Evolutionary conservation across 352 stramenopile genomes (phyloP), one percentile per base, ranked within the genome.

Genomic region (Pythium coloratum): DNA sequence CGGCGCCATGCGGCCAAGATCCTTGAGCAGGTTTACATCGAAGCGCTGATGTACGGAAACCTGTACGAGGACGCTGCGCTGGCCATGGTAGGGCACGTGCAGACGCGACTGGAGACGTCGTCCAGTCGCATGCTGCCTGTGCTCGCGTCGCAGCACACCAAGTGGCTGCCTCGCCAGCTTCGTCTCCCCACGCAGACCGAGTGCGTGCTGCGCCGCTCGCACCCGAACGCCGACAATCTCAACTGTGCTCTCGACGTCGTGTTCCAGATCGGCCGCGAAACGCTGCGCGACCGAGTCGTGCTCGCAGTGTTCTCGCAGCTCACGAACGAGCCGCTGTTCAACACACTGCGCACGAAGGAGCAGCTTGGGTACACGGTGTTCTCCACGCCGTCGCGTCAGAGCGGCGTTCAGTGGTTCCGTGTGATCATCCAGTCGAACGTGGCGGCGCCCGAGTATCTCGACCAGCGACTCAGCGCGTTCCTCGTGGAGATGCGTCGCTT

Each of bases 341-440:
- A 88, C 57, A 73, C 83, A 46, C 64, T 91, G 26, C 77, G 83
- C 10, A 91, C 83, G 18, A 75, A 85, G 38, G 83, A 91, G 54
- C 83, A 91, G 58, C 76, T 91, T 26, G 83, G 83, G 5, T 91
- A 91, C 72, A 81, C 78, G 3, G 82, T 91, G 49, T 91, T 90
- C 49, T 91, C 73, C 46, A 85, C 71, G 9, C 66, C 76, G 30
- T 79, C 70, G 50, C 68, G 76, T 28, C 66, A 73, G 6, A 75
- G 80, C 34, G 82, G 73, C 26, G 66, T 91, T 18, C 72, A 84
- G 61, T 84, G 72, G n/a, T 89, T 92, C 53, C 84, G 84, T 30
- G 67, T 95, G 55, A 79, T 95, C 14, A 58, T 96, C 1, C 87
- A 96, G 65, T 95, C 85, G 4, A 90, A 87, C 53, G 80, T 91